Conservation (phyloP, 768 basidiomycete species). For the Lentinula guzmanii region DNA sequence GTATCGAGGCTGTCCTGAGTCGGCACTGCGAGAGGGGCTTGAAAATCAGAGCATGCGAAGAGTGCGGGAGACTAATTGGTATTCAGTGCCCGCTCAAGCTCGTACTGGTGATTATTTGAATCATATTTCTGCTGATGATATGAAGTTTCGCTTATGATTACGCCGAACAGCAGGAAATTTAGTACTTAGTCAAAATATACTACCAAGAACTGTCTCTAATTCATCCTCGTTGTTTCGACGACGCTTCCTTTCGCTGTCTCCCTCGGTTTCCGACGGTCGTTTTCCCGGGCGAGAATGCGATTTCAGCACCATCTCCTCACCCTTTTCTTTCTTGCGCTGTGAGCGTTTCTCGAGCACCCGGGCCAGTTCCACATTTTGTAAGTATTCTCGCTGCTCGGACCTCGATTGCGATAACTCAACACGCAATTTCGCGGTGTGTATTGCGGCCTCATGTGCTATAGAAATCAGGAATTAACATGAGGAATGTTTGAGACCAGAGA, state of each 20-base stretch:
- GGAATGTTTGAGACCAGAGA: not conserved
- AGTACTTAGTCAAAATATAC: constrained; percentile 36
- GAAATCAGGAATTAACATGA: not conserved
- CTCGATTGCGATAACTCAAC: constrained; percentile 85
- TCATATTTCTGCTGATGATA: too few relatives aligned
- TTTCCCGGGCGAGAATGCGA: constrained; percentile 1
- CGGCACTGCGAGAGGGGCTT: too few relatives aligned
- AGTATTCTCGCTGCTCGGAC: constrained; percentile 87
- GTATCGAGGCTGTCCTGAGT: too few relatives aligned
- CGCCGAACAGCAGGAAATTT: too few relatives aligned
- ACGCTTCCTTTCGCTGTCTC: not conserved
- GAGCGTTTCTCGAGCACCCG: constrained; percentile 79
- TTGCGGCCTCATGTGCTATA: constrained; percentile 87
- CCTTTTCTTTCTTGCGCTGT: constrained; percentile 55
- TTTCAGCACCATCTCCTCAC: constrained; percentile 35
- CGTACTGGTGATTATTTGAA: too few relatives aligned
- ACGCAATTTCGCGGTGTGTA: constrained; percentile 84
- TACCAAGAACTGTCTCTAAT: constrained; percentile 40
- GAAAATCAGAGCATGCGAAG: too few relatives aligned
- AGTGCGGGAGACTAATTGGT: too few relatives aligned
- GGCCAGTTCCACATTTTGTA: constrained; percentile 91
- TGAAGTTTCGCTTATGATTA: too few relatives aligned
- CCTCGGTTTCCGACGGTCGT: not conserved
- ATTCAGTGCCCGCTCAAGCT: too few relatives aligned
- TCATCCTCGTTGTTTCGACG: not conserved